Conservation (phyloP, 1,139 yeast genomes). For the Lodderomyces margitis region DNA sequence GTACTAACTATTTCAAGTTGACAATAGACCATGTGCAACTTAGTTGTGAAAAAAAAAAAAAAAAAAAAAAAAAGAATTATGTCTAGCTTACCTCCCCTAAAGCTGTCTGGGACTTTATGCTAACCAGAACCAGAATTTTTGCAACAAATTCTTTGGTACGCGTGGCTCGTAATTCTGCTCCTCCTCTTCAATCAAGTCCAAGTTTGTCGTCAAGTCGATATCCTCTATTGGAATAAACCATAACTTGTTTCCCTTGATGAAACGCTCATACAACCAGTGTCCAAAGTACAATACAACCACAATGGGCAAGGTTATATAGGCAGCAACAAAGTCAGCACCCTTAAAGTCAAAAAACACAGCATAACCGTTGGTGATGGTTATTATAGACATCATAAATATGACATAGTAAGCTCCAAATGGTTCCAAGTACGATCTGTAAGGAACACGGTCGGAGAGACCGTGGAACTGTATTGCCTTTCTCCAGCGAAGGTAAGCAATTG, state of each 20-base stretch:
- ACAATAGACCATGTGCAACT: too few relatives aligned
- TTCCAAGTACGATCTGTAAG: slow-evolving; percentile 48
- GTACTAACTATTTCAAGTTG: background rate
- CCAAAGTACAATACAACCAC: slow-evolving; percentile 46
- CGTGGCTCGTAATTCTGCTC: slow-evolving; percentile 25
- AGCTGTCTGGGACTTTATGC: too few relatives aligned
- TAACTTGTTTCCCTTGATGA: slow-evolving; percentile 24
- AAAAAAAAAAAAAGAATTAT: too few relatives aligned
- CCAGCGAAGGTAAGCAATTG: slow-evolving; percentile 53
- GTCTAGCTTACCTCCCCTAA: too few relatives aligned
- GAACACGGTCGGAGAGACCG: slow-evolving; percentile 42
- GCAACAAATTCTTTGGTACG: slow-evolving; percentile 31
- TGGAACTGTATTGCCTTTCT: slow-evolving; percentile 49
- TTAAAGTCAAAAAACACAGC: slow-evolving; percentile 54
- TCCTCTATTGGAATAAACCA: slow-evolving; percentile 42
- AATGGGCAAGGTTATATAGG: slow-evolving; percentile 60
- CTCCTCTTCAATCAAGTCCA: slow-evolving; percentile 43
- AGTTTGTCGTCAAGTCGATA: slow-evolving; percentile 46
- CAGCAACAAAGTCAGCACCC: slow-evolving; percentile 55
- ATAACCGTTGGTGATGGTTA: slow-evolving; percentile 59
- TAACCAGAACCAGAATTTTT: slow-evolving; percentile 43
- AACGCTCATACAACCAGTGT: slow-evolving; percentile 34
- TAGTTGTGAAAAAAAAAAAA: too few relatives aligned
- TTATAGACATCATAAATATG: slow-evolving; percentile 41
- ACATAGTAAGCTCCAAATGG: slow-evolving; percentile 53